These are phyloP conservation scores for Marasmius fiardii DNA, from an alignment of 1,284 basidiomycete genomes.

Conservation along the genomic window DNA sequence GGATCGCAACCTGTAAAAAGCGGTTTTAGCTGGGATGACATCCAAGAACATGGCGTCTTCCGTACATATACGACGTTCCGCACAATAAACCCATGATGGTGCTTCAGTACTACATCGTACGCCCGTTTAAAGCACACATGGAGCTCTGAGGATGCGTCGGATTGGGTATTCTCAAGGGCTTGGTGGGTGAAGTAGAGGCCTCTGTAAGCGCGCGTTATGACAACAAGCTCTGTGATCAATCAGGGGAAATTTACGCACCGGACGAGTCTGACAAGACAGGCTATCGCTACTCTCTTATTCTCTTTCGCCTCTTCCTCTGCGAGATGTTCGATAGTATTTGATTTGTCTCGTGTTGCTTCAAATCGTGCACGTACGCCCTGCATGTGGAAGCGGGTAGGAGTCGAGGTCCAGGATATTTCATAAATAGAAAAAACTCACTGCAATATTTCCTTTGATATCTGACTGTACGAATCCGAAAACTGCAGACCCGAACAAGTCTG, in stretches of 20 bases:
- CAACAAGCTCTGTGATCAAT: conserved; percentile 1
- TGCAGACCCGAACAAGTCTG: conserved; percentile 85
- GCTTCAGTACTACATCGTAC: conserved; percentile 81
- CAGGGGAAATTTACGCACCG: conserved; percentile 46
- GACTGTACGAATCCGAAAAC: conserved; percentile 90
- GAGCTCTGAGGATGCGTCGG: conserved; percentile 70
- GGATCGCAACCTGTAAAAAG: conserved; percentile 77
- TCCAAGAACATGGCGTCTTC: conserved; percentile 16
- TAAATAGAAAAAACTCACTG: conserved; percentile 40
- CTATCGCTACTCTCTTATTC: conserved; percentile 39
- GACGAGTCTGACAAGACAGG: conserved; percentile 77
- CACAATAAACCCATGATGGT: conserved; percentile 84
- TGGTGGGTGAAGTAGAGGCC: conserved; percentile 83
- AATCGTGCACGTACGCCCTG: conserved; percentile 83
- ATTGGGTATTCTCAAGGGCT: conserved; percentile 77
- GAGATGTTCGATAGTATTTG: conserved; percentile 77
- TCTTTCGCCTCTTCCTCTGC: conserved; percentile 56
- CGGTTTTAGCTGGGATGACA: neutral
- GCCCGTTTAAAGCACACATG: conserved; percentile 82
- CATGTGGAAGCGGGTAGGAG: no score
- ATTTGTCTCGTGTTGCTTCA: conserved; percentile 48
- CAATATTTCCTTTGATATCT: conserved; percentile 88
- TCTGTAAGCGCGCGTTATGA: conserved; percentile 53
- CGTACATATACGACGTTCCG: conserved; percentile 81
- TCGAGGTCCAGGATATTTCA: no score